These are phyloP conservation scores for Danielia reshetovae DNA, from an alignment of 805 yeast genomes.

Conservation along the genomic window DNA sequence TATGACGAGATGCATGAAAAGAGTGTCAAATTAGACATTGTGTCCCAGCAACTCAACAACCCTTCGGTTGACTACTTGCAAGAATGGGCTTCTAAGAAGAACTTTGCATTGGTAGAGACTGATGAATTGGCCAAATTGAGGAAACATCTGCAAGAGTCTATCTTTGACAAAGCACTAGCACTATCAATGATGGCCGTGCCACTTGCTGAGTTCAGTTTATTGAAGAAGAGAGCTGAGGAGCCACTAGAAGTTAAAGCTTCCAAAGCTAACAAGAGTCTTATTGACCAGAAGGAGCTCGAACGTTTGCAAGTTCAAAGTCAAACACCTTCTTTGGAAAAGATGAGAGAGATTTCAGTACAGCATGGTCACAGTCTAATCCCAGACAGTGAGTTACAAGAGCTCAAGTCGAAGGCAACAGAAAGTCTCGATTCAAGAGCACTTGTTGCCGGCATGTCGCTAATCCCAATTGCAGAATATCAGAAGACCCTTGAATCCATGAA, in stretches of 20 bases:
- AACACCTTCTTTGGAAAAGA: constrained; percentile 4
- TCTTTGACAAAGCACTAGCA: constrained; percentile 10
- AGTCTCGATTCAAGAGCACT: constrained; percentile 9
- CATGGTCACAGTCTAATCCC: constrained; percentile 5
- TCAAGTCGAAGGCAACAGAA: constrained; percentile 7
- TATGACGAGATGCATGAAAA: constrained; percentile 11
- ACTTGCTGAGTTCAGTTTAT: constrained; percentile 3
- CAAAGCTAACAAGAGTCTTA: constrained; percentile 6
- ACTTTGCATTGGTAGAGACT: constrained; percentile 5
- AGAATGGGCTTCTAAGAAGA: constrained; percentile 5
- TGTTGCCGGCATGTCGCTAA: constrained; percentile 5
- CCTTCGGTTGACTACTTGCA: constrained; percentile 9
- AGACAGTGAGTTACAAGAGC: constrained; percentile 4
- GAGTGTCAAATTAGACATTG: constrained; percentile 6
- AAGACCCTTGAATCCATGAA: constrained; percentile 2
- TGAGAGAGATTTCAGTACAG: constrained; percentile 7
- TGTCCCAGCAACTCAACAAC: constrained; percentile 4
- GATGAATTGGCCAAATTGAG: constrained; percentile 5
- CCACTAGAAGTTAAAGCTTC: constrained; percentile 8
- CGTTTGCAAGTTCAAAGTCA: neutral
- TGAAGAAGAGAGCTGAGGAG: constrained; percentile 6
- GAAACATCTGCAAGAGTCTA: constrained; percentile 6
- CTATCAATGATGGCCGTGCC: constrained; percentile 11
- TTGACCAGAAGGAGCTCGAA: constrained; percentile 4
- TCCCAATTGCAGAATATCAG: constrained; percentile 8